Evolutionary conservation across 768 basidiomycete species (phyloP).

Genomic region (Phlebiopsis gigantea): DNA sequence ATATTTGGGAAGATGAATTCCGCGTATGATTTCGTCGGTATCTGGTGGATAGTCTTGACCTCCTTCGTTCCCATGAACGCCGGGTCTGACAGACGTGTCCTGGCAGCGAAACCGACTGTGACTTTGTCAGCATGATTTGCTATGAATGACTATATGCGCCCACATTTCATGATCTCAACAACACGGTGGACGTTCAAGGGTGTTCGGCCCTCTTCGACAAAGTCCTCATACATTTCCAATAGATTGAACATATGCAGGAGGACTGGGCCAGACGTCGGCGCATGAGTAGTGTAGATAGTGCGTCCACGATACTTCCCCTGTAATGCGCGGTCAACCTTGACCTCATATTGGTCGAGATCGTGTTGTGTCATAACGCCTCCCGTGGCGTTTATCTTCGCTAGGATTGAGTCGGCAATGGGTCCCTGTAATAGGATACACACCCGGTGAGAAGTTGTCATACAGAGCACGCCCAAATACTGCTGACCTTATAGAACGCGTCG

Average conservation of each 20-base stretch:
- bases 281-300: conserved; percentile 78
- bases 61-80: conserved; percentile 48
- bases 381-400: conserved; percentile 61
- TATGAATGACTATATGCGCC: conserved; percentile 19
- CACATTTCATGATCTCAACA: conserved; percentile 82
- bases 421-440: conserved; percentile 49
- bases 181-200: conserved; percentile 70
- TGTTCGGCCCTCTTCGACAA: conserved; percentile 44
- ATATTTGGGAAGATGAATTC: conserved; percentile 57
- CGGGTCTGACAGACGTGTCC: conserved; percentile 81
- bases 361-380: conserved; percentile 78
- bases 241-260: conserved; percentile 89
- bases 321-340: conserved; percentile 68
- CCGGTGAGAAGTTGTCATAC: background rate
- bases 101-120: conserved; percentile 60
- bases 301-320: conserved; percentile 71
- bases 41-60: conserved; percentile 49
- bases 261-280: conserved; percentile 87
- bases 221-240: conserved; percentile 64
- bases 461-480: background rate
- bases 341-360: conserved; percentile 69
- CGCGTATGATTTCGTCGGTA: conserved; percentile 68
- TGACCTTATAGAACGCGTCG: conserved; percentile 76
- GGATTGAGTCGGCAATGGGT: conserved; percentile 71
- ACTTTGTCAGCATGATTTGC: background rate